Evolutionary conservation across 306 rosid species (phyloP), one percentile per base, ranked within the genome.

Genomic region (Corylus americana): DNA sequence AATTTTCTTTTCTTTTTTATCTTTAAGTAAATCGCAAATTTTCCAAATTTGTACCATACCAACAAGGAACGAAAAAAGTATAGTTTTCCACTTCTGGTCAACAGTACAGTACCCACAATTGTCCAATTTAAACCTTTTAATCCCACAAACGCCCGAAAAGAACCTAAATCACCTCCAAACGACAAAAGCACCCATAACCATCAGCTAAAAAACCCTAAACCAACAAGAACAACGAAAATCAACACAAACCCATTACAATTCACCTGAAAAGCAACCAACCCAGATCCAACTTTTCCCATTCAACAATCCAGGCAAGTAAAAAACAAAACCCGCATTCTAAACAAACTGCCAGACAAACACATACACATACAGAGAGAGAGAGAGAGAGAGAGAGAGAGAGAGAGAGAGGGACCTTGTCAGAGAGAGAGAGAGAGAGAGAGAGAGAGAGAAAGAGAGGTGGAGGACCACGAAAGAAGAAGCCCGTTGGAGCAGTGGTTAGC

Each of bases 401-500:
- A 48, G 69, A 82, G 76, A 78, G 59, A 72, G 48, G 48, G 64
- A 25, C 44, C 44, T 39, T 39, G 44, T 39, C 44, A 39, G 8
- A 1, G 31, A 47, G 68, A 81, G 76, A 47, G 68, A 81, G 76
- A 54, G 63, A 22, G 57, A 47, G 77, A 66, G 75, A 84, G 82
- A 75, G 44, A 79, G 70, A 57, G 75, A 55, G 70, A 13, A 8
- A 70, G 1, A 42, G 47, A n/a, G 57, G 75, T 44, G 74, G 83
- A 14, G 53, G 37, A 11, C 54, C 13, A 48, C 25, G n/a, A 7
- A 45, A 42, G 49, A 63, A 79, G 71, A 42, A 86, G 81, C 57
- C 88, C 91, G 86, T 79, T 82, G 85, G 88, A 87, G 89, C 86
- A 88, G 87, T 78, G 88, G 76, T 20, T 55, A 77, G 84, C 82